Evolutionary conservation across 2,329 filamentous ascomycete species (phyloP).

Genomic region (Cryoendolithus antarcticus): DNA sequence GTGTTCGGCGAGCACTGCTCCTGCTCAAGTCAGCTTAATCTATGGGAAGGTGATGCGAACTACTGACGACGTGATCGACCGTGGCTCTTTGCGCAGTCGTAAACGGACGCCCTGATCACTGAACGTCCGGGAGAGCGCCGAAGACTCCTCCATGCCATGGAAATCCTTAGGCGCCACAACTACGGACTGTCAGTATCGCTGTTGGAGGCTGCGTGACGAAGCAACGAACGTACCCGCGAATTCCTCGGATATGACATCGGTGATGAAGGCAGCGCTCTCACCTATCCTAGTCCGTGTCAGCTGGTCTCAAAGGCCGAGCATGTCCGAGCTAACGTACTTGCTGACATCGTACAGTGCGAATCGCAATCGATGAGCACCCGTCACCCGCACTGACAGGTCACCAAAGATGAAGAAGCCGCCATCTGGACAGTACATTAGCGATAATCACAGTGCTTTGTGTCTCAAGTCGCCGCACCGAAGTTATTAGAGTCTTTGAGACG

Average conservation of each 20-base stretch:
- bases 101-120: conserved; percentile 79
- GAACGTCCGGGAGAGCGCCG: conserved; percentile 67
- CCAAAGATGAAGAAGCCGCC: conserved; percentile 86
- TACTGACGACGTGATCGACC: conserved; percentile 21
- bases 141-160: conserved; percentile 70
- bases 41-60: not conserved
- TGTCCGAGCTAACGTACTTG: conserved; percentile 32
- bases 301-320: too few species aligned
- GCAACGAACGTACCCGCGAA: conserved; percentile 47
- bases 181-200: not conserved
- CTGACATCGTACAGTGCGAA: conserved; percentile 60
- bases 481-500: conserved; percentile 68
- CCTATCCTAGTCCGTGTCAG: not conserved
- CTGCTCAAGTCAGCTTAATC: not conserved
- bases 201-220: too few species aligned
- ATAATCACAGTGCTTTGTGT: too few species aligned
- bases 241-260: conserved; percentile 43
- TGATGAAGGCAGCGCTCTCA: conserved; percentile 7
- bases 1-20: conserved; percentile 2
- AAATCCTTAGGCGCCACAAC: conserved; percentile 51
- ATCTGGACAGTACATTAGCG: conserved; percentile 32
- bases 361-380: conserved; percentile 59
- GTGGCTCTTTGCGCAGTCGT: conserved; percentile 69
- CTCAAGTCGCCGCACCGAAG: conserved; percentile 28
- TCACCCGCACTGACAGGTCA: conserved; percentile 65